Conservation (phyloP, 2,329 filamentous ascomycete genomes). For the Trichoderma oligosporum region DNA sequence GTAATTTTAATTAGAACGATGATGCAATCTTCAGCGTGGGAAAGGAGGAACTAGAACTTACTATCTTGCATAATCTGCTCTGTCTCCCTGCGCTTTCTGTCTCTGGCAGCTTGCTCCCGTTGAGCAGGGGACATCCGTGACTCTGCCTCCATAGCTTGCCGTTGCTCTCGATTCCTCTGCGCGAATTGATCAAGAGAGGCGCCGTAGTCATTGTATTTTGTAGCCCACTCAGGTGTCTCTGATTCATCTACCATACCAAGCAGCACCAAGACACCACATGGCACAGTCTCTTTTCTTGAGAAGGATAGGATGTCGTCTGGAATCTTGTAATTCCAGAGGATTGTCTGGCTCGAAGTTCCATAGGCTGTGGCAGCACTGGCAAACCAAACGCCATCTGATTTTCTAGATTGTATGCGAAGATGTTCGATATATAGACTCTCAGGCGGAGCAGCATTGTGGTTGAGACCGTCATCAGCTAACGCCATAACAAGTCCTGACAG, state of each 20-base stretch:
- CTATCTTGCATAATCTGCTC: slow-evolving; percentile 46
- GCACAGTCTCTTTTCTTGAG: slow-evolving; percentile 49
- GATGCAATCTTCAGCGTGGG: not conserved
- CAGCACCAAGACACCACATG: slow-evolving; percentile 57
- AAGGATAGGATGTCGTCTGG: slow-evolving; percentile 50
- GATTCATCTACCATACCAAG: slow-evolving; percentile 47
- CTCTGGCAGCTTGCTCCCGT: slow-evolving; percentile 39
- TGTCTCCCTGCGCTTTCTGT: slow-evolving; percentile 41
- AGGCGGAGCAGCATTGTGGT: slow-evolving; percentile 27
- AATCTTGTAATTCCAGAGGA: slow-evolving; percentile 59
- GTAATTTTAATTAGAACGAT: not conserved
- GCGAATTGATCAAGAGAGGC: slow-evolving; percentile 33
- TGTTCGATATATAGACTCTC: slow-evolving; percentile 47
- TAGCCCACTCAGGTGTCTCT: slow-evolving; percentile 54
- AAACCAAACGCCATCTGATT: slow-evolving; percentile 51
- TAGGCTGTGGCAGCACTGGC: slow-evolving; percentile 54
- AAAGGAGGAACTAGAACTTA: slow-evolving; percentile 27
- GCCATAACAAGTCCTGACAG: slow-evolving; percentile 45
- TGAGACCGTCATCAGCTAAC: slow-evolving; percentile 36
- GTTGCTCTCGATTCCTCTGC: slow-evolving; percentile 39
- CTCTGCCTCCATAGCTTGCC: slow-evolving; percentile 43
- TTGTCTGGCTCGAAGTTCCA: slow-evolving; percentile 50
- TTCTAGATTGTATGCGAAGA: slow-evolving; percentile 35
- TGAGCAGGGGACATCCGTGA: slow-evolving; percentile 41
- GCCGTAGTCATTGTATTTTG: slow-evolving; percentile 37